phyloP scores from a whole-genome alignment of 768 basidiomycete genomes.

The Pulveroboletus ravenelii region DNA sequence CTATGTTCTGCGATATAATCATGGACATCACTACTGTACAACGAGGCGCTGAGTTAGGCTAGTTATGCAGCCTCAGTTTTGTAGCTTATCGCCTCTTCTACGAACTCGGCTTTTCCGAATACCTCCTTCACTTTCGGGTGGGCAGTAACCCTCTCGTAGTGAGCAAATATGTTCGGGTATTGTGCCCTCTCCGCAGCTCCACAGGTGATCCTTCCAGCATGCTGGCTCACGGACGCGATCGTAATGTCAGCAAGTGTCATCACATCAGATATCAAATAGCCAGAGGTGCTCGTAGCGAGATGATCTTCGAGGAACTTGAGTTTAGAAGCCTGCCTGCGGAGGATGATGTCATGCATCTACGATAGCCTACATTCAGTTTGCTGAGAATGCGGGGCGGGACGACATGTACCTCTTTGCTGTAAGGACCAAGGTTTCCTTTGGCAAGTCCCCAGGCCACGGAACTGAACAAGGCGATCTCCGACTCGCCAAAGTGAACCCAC shows the following conservation, averaged over 20 bases:
- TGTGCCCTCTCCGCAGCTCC: constrained; percentile 24
- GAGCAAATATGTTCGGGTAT: constrained; percentile 24
- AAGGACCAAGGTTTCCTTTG: constrained; percentile 17
- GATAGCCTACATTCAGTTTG: background rate
- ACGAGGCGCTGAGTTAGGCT: too few relatives aligned
- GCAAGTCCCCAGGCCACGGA: constrained; percentile 16
- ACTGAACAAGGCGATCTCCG: constrained; percentile 22
- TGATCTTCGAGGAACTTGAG: constrained; percentile 24
- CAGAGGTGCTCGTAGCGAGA: constrained; percentile 15
- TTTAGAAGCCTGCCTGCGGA: constrained; percentile 18
- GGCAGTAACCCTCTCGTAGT: constrained; percentile 19
- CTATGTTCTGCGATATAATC: too few relatives aligned
- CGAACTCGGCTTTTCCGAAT: constrained; percentile 18
- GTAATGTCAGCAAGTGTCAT: constrained; percentile 26
- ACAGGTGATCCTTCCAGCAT: constrained; percentile 21
- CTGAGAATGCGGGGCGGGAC: background rate
- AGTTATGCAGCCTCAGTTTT: constrained; percentile 6
- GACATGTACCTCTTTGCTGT: constrained; percentile 19
- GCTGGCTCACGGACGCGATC: constrained; percentile 20
- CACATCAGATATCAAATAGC: constrained; percentile 20
- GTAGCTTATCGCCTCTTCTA: constrained; percentile 14
- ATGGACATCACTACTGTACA: too few relatives aligned
- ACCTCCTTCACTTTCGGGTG: constrained; percentile 16
- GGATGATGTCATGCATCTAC: constrained; percentile 14
- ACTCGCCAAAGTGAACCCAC: constrained; percentile 29